A percentile compares a stretch with the other conserved stretches of the same genome.
phyloP scores from a whole-genome alignment of 768 basidiomycete species.

The Mycena indigotica region DNA sequence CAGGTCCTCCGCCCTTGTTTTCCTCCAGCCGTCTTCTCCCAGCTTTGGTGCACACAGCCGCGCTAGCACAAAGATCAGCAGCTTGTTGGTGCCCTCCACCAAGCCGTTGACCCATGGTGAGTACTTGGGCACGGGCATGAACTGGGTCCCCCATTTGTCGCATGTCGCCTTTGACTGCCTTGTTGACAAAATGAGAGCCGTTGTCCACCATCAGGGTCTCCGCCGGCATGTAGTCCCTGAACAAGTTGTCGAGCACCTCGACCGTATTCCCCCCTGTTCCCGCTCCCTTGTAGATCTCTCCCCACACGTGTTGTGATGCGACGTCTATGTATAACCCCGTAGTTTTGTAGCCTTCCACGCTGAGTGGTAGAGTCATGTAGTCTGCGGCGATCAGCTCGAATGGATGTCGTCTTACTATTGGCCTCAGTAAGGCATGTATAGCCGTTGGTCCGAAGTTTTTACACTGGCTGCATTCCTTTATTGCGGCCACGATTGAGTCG shows the following conservation, averaged over 20 bases:
- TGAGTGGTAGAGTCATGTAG: neutral
- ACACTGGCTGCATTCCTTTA: conserved; percentile 3
- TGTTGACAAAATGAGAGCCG: conserved; percentile 30
- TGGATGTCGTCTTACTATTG: neutral
- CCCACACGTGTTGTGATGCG: conserved; percentile 1
- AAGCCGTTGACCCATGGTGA: conserved; percentile 29
- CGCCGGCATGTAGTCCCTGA: conserved; percentile 7
- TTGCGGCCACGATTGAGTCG: conserved; percentile 7
- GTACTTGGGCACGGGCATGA: conserved; percentile 27
- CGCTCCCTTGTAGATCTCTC: neutral
- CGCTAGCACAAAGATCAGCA: conserved; percentile 22
- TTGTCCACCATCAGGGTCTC: conserved; percentile 33
- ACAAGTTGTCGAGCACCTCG: conserved; percentile 9
- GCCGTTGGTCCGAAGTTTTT: neutral
- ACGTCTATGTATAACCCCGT: conserved; percentile 6
- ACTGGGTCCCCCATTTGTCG: conserved; percentile 2
- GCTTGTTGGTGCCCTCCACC: conserved; percentile 29
- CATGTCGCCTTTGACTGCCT: conserved; percentile 24
- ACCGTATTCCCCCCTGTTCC: conserved; percentile 10
- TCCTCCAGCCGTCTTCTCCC: conserved; percentile 13
- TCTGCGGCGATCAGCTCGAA: neutral
- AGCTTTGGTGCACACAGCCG: conserved; percentile 26
- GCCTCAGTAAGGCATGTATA: neutral
- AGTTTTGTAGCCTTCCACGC: neutral
- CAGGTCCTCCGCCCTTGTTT: conserved; percentile 8